Conservation (phyloP, 495 filamentous ascomycete genomes). For the Xylaria acuta region DNA sequence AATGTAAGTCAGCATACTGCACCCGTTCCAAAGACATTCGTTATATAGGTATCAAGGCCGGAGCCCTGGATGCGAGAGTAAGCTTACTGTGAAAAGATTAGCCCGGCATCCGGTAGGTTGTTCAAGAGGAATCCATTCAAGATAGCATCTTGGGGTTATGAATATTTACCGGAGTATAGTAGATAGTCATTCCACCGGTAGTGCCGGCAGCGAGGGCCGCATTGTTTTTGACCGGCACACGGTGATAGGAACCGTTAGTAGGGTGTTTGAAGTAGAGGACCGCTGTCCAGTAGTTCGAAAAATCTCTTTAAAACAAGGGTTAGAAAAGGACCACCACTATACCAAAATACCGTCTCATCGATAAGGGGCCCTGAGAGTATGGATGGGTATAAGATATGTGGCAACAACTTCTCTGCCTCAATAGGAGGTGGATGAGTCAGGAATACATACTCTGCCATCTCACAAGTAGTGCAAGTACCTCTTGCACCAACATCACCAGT, state of each 20-base stretch:
- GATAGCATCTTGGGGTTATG: constrained; percentile 46
- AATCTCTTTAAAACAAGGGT: constrained; percentile 35
- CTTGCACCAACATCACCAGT: constrained; percentile 49
- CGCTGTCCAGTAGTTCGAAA: constrained; percentile 59
- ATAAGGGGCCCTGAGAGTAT: neutral
- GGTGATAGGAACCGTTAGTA: constrained; percentile 57
- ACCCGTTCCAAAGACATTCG: constrained; percentile 51
- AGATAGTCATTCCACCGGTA: constrained; percentile 59
- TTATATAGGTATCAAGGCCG: constrained; percentile 51
- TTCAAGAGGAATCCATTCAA: neutral
- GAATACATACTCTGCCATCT: constrained; percentile 43
- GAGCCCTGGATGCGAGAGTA: constrained; percentile 21
- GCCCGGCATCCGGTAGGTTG: constrained; percentile 42
- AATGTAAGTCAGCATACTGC: constrained; percentile 56
- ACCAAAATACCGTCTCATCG: neutral
- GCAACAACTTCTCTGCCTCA: neutral
- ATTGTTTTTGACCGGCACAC: constrained; percentile 54
- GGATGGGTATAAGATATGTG: neutral
- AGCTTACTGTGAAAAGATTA: constrained; percentile 44
- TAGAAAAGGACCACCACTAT: neutral
- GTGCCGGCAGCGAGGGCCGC: constrained; percentile 52
- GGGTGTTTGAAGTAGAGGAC: constrained; percentile 58
- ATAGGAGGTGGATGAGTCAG: neutral
- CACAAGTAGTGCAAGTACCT: constrained; percentile 53
- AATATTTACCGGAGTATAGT: constrained; percentile 58